Conservation (phyloP, 2,329 filamentous ascomycete genomes). For the Aspergillus sergii region DNA sequence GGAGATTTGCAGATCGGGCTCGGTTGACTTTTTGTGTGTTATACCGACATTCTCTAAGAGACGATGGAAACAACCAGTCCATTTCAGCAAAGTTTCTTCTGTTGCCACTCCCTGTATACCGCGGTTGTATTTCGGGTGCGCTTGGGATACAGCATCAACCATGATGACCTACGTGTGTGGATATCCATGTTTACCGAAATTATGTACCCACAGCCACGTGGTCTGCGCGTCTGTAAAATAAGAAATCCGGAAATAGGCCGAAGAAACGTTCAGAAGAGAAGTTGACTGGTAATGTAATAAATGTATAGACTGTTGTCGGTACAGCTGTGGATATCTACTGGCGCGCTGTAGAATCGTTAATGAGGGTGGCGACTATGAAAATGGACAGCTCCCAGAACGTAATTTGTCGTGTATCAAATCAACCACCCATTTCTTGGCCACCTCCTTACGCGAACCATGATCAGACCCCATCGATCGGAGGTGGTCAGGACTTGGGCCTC, state of each 20-base stretch:
- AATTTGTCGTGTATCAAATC: neutral
- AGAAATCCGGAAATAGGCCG: neutral
- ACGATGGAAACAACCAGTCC: neutral
- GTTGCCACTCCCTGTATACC: neutral
- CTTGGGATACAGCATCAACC: neutral
- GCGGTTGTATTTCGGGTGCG: neutral
- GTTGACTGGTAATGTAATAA: neutral
- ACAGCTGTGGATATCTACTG: neutral
- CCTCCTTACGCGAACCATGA: slow-evolving; percentile 7
- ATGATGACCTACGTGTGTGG: neutral
- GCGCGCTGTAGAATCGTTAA: neutral
- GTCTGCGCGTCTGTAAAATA: neutral
- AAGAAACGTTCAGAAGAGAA: neutral
- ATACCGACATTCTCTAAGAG: neutral
- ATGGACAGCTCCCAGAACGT: neutral
- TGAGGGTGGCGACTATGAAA: neutral
- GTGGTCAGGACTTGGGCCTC: slow-evolving; percentile 4
- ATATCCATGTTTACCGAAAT: neutral
- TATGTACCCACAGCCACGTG: neutral
- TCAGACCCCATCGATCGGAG: slow-evolving; percentile 5
- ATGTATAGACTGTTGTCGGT: neutral
- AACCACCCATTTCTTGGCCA: neutral
- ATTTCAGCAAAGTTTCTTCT: neutral
- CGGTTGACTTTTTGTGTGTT: neutral
- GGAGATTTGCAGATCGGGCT: neutral